These are phyloP conservation scores for Corylus americana DNA, from an alignment of 306 rosid genomes.

Conservation along the genomic window DNA sequence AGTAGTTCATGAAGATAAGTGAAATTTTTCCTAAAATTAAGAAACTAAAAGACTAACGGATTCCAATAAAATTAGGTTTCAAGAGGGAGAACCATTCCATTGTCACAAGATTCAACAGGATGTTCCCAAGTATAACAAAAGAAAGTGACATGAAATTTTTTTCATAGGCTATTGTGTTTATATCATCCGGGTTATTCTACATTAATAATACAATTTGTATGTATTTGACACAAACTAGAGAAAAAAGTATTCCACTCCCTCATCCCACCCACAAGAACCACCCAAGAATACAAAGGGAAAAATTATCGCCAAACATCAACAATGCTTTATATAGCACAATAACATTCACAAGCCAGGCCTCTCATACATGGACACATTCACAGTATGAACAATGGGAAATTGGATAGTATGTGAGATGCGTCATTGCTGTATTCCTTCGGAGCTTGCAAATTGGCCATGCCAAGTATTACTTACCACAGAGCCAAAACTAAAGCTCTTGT, in stretches of 20 bases:
- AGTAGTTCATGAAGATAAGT: no score
- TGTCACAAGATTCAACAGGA: not conserved
- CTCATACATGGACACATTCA: constrained; percentile 20
- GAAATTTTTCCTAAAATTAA: no score
- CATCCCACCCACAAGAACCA: constrained; percentile 17
- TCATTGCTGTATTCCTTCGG: constrained; percentile 10
- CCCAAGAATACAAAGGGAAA: constrained; percentile 15
- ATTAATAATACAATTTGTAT: constrained; percentile 48
- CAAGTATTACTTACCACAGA: constrained; percentile 27
- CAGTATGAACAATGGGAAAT: constrained; percentile 29
- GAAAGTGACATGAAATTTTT: constrained; percentile 31
- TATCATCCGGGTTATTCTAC: constrained; percentile 47
- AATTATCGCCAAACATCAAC: constrained; percentile 26
- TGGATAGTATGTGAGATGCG: constrained; percentile 29
- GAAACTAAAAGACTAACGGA: no score
- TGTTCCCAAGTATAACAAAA: not conserved
- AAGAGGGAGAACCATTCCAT: no score
- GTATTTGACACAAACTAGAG: constrained; percentile 30
- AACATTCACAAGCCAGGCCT: constrained; percentile 36
- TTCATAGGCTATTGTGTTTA: constrained; percentile 35
- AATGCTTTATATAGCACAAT: constrained; percentile 47
- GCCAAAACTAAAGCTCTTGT: constrained; percentile 43
- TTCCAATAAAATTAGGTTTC: no score
- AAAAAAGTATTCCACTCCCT: constrained; percentile 34
- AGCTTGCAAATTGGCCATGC: constrained; percentile 28